Evolutionary conservation across 371 early-diverging fungal genomes (phyloP), one percentile per base, ranked within the genome.

Genomic region (Mortierella sp.): DNA sequence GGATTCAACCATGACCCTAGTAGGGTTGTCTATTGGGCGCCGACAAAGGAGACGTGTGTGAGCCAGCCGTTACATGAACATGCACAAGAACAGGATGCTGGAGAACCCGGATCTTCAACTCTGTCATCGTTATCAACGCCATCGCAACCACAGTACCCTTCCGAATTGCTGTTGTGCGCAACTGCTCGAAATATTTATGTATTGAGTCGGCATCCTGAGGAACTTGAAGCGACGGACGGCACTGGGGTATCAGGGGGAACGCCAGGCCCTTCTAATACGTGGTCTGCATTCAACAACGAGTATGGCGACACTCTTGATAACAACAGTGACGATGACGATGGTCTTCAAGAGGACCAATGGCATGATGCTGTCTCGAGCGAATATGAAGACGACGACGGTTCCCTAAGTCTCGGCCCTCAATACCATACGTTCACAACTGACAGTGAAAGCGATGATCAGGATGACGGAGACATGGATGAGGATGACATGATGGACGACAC

Each of bases 121-220:
- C 43, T 19, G 9, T 34, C 5, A 10, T 16, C 46, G 16, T 34
- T 28, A 55, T 34, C 34, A 18, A 21, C 0, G 16, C 23, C 30
- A 10, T 41, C 51, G 41, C 52, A 18, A 31, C 58, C 62, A 27
- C 53, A 50, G 10, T 54, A 55, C 26, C 76, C 69, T 2, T 24
- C 42, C 23, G 64, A 69, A 46, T 54, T 74, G 0, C 21, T 74
- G 10, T 14, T 64, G 14, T 74, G 65, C 38, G 69, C 69, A 1
- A 74, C 76, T 0, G 47, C 76, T 9, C 57, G 69, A 3, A 74
- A 74, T 21, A 69, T 74, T 19, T 74, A 74, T 34, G 38, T 74
- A 21, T 46, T 72, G 14, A 26, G 73, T 41, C 58, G 24, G 18
- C 28, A 72, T 49, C 50, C 60, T 13, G 28, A 34, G 2, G 52